Evolutionary conservation across 371 early-diverging fungal genomes (phyloP), one percentile per base, ranked within the genome.

Genomic region (Mortierella polycephala): DNA sequence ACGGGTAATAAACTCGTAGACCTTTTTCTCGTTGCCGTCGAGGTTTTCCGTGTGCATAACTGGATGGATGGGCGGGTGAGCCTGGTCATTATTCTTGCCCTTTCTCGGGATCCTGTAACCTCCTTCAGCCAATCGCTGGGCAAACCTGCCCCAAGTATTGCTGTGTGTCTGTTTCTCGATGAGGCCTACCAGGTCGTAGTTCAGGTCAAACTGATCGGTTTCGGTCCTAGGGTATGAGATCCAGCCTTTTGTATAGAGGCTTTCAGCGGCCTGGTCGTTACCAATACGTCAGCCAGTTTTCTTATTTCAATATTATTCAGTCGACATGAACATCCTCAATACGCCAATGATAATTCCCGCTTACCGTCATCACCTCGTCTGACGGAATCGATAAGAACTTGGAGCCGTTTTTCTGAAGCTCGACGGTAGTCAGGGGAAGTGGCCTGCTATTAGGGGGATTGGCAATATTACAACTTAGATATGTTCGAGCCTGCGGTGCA

Each of bases 51-150:
- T 91, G 21, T 86, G 87, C 20, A 86, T 91, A 0, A 96, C 92
- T 1, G 99, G 99, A 82, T 99, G 99, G 71, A 99, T 99, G 1
- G 99, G 99, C 9, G 98, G 98, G 91, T 99, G 99, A 0, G 99
- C 99, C 75, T 96, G 92, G 84, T 99, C 99, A 74, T 98, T 95
- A 73, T 96, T 91, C 50, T 88, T 90, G 3, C 99, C 99, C 41
- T 83, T 87, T 62, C 99, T 86, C 1, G 99, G 99, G 57, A 74
- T 62, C 67, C 84, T 74, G 79, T 97, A 97, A 39, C 89, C 90
- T 7, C 94, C 95, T 63, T 92, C 86, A 1, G 85, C 67, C 30
- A 97, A 82, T 8, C 93, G 89, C 51, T 83, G 83, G 0, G 93
- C 94, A 68, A 89, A 90, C 6, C 67, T 64, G 0, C 94, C 94